Base-by-base conservation (phyloP, 176 grass and related monocot species). In the Musa troglodytarum region DNA sequence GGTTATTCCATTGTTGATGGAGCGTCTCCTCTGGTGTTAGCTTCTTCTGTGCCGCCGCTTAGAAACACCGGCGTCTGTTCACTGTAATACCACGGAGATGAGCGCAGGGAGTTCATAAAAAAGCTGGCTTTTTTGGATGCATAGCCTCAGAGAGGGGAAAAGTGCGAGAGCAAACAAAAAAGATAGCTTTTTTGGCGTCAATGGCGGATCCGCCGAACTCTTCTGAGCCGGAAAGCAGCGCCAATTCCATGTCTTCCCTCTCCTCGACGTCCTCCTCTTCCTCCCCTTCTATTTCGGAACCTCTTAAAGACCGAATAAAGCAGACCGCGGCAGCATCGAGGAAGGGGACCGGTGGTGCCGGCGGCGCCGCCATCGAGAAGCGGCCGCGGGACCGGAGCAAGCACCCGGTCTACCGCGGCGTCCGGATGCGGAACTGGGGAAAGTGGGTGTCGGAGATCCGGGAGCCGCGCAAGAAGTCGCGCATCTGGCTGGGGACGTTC, bases 391-490 rank as follows among this genome's bases (percentile, higher is more conserved):
- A 71, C 68, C 49, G n/a, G 17, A 26, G 51, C 71, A 25, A 28
- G 51, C 73, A 74, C 54, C 73, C 54, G 24, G 26, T 61, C 15
- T 75, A 75, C 73, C 73, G 53, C 73, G 73, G 73, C 73, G 73
- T 75, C 14, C 54, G 73, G 54, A 75, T 75, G 73, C 73, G 73
- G 54, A 58, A 29, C 10, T 75, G 73, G 73, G 73, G 73, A 24
- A 75, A 75, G 73, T 75, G 73, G 73, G 73, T 75, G 54, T 75
- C 73, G 26, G 73, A 75, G 73, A 75, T 75, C 16, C 76, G 93
- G 0, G 93, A 96, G 75, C 93, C 92, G 50, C 89, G 89, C 83
- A 92, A 92, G 79, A 92, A 96, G 79, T 96, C 93, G 0, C 86
- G 86, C 61, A 92, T 92, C 78, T 92, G 89, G 89, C 89, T 92